Evolutionary conservation across 352 stramenopile genomes (phyloP).

Genomic region (Phytophthora brassicae): DNA sequence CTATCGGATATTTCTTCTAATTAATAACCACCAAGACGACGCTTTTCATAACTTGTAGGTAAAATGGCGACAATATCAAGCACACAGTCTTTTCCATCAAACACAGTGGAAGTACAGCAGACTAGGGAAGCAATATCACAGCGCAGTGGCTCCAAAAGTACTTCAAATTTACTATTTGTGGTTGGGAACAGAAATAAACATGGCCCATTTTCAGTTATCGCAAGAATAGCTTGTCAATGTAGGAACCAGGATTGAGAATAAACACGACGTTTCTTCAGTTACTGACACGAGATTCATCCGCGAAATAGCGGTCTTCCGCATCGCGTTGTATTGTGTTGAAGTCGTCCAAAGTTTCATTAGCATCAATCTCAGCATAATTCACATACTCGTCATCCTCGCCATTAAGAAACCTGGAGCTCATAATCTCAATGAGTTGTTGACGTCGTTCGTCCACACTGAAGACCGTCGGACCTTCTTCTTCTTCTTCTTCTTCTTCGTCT

Average conservation of each 20-base stretch:
- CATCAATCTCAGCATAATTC: conserved; percentile 69
- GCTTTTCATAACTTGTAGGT: too few relatives aligned
- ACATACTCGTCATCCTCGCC: conserved; percentile 62
- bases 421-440: conserved; percentile 69
- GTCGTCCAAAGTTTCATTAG: conserved; percentile 63
- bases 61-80: background rate
- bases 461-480: conserved; percentile 19
- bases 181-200: too few relatives aligned
- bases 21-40: too few relatives aligned
- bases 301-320: conserved; percentile 81
- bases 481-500: conserved; percentile 41
- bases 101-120: background rate
- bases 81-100: conserved; percentile 10
- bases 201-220: conserved; percentile 3
- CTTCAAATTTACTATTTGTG: too few relatives aligned
- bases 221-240: conserved; percentile 18
- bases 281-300: conserved; percentile 14
- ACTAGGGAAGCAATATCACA: too few relatives aligned
- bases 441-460: conserved; percentile 47
- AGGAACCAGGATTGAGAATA: background rate
- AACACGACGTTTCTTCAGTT: background rate
- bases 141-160: too few relatives aligned
- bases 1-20: too few relatives aligned
- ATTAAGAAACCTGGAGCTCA: conserved; percentile 71
- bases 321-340: conserved; percentile 70